phyloP scores from a whole-genome alignment of 1,284 basidiomycete genomes.

The Pascua sp. region DNA sequence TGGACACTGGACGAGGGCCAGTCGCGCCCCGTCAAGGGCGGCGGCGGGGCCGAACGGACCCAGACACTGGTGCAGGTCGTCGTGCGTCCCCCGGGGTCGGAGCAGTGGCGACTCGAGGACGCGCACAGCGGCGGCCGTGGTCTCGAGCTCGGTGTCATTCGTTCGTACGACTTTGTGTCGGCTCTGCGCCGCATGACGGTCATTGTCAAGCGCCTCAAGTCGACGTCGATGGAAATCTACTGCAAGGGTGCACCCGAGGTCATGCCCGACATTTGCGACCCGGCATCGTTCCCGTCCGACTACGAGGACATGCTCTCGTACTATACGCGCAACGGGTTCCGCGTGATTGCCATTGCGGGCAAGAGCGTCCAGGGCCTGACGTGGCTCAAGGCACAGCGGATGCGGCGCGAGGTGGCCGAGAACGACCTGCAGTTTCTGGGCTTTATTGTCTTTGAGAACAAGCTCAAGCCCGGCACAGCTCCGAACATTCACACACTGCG shows the following conservation, averaged over 20 bases:
- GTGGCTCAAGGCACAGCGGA: constrained; percentile 95
- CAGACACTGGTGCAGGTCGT: constrained; percentile 94
- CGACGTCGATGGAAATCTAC: constrained; percentile 93
- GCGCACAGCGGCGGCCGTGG: constrained; percentile 70
- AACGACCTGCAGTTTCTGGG: constrained; percentile 87
- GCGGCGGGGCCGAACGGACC: constrained; percentile 62
- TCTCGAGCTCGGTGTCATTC: constrained; percentile 90
- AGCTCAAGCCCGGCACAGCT: constrained; percentile 88
- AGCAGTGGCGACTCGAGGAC: constrained; percentile 84
- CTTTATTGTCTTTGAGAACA: constrained; percentile 97
- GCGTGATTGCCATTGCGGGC: constrained; percentile 97
- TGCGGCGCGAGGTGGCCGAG: constrained; percentile 95
- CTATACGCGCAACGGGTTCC: constrained; percentile 95
- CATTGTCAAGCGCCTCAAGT: constrained; percentile 91
- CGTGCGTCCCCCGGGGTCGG: constrained; percentile 88
- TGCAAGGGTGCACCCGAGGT: constrained; percentile 99
- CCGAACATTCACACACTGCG: constrained; percentile 88
- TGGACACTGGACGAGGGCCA: constrained; percentile 95
- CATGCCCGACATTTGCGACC: constrained; percentile 92
- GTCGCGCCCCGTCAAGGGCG: constrained; percentile 57
- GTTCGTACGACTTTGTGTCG: constrained; percentile 96
- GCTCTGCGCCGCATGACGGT: constrained; percentile 94
- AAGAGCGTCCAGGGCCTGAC: constrained; percentile 90
- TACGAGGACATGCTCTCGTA: constrained; percentile 96
- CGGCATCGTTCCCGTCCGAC: constrained; percentile 84